phyloP scores from a whole-genome alignment of 1,139 yeast genomes.

The Debaryomyces fabryi region DNA sequence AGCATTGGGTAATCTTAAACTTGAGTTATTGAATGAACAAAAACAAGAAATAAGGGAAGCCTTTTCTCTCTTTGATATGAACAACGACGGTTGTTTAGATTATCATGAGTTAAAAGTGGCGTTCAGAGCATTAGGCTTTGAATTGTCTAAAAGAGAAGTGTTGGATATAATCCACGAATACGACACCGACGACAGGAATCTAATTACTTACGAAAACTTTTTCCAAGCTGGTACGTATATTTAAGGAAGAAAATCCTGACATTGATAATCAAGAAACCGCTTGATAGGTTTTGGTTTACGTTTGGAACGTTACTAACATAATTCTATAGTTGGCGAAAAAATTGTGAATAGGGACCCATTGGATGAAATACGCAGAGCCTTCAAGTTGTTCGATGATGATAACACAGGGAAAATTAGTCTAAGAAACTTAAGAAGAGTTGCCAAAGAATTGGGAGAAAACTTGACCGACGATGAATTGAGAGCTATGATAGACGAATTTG shows the following conservation, averaged over 20 bases:
- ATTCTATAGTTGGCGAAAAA: conserved; percentile 61
- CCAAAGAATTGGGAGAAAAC: conserved; percentile 91
- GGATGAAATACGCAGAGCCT: conserved; percentile 91
- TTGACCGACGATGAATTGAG: conserved; percentile 88
- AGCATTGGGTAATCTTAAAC: conserved; percentile 43
- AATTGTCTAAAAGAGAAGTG: conserved; percentile 76
- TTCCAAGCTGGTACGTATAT: conserved; percentile 63
- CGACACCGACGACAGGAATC: conserved; percentile 73
- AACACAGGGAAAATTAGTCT: conserved; percentile 83
- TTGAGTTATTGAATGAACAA: conserved; percentile 83
- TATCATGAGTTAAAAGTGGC: conserved; percentile 94
- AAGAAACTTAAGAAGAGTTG: conserved; percentile 83
- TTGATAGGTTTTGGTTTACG: not conserved
- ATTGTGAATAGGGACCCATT: conserved; percentile 86
- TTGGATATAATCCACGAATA: conserved; percentile 79
- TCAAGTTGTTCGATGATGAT: conserved; percentile 87
- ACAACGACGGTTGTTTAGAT: conserved; percentile 86
- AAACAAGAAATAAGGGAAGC: conserved; percentile 94
- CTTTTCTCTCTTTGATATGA: conserved; percentile 88
- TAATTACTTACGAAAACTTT: conserved; percentile 81
- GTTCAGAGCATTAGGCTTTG: conserved; percentile 92
- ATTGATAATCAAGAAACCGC: not conserved
- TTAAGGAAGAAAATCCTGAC: not conserved
- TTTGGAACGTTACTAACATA: not conserved
- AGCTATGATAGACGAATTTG: conserved; percentile 98